phyloP scores from a whole-genome alignment of 345 rosid species.

The Cardamine chenopodiifolia region DNA sequence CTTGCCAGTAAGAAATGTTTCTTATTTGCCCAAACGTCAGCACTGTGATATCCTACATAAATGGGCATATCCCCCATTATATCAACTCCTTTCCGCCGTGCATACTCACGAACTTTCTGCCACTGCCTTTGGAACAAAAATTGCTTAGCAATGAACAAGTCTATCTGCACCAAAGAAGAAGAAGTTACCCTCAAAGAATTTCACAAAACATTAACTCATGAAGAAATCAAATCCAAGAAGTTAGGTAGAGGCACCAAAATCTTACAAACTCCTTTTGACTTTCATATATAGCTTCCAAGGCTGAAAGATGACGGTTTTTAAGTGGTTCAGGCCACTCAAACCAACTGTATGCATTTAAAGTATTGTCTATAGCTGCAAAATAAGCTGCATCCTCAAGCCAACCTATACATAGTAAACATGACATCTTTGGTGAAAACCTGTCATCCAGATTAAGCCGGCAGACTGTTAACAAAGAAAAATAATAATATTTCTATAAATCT shows the following conservation, averaged over 20 bases:
- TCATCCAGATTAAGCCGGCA: neutral
- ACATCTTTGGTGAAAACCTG: conserved; percentile 12
- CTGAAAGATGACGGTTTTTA: conserved; percentile 78
- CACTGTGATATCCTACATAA: conserved; percentile 95
- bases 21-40: conserved; percentile 98
- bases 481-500: conserved; percentile 32
- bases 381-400: conserved; percentile 98
- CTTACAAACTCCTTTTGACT: conserved; percentile 82
- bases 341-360: conserved; percentile 67
- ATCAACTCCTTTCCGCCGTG: conserved; percentile 65
- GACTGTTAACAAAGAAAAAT: neutral
- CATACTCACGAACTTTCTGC: conserved; percentile 79
- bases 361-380: conserved; percentile 86
- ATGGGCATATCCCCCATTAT: conserved; percentile 99
- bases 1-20: conserved; percentile 82
- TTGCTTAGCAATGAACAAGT: conserved; percentile 82
- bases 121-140: conserved; percentile 96
- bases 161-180: conserved; percentile 60
- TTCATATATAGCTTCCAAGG: conserved; percentile 81
- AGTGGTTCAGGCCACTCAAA: conserved; percentile 86
- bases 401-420: conserved; percentile 49
- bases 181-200: conserved; percentile 19
- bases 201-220: conserved; percentile 6
- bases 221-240: conserved; percentile 21
- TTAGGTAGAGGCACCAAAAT: conserved; percentile 32